These are phyloP conservation scores for Saccharomyces pastorianus DNA, from an alignment of 1,139 yeast species.

Conservation along the genomic window DNA sequence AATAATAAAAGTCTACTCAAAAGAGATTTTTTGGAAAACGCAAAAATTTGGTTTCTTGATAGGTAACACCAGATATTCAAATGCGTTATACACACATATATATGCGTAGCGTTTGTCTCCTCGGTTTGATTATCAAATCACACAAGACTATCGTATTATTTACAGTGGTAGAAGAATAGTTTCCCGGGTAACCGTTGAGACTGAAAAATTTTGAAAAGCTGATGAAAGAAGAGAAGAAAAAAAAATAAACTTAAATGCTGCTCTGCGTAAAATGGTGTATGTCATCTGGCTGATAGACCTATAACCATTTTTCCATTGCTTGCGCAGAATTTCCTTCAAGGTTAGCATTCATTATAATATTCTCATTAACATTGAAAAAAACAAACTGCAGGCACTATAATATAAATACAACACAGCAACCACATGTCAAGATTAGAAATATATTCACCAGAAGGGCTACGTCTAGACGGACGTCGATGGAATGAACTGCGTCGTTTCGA, in stretches of 20 bases:
- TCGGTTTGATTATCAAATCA: no score
- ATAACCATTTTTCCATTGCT: not conserved
- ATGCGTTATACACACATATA: no score
- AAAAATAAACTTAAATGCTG: not conserved
- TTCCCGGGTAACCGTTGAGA: not conserved
- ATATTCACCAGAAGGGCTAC: conserved; percentile 87
- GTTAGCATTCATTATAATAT: not conserved
- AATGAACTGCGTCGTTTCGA: conserved; percentile 79
- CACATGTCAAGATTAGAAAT: conserved; percentile 62
- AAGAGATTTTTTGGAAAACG: no score
- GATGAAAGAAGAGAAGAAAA: not conserved
- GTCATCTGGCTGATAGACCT: not conserved
- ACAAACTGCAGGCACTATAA: conserved; percentile 9
- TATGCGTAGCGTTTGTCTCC: no score
- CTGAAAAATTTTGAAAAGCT: not conserved
- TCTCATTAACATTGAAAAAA: not conserved
- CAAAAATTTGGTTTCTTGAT: no score
- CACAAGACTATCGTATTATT: no score
- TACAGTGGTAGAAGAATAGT: no score
- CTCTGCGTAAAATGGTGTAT: not conserved
- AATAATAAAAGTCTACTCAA: no score
- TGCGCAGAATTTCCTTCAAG: not conserved
- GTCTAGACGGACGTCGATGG: conserved; percentile 92
- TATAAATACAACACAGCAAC: conserved; percentile 9
- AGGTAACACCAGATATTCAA: no score